These are phyloP conservation scores for Lactifluus piperatus DNA, from an alignment of 768 basidiomycete genomes.

Conservation along the genomic window DNA sequence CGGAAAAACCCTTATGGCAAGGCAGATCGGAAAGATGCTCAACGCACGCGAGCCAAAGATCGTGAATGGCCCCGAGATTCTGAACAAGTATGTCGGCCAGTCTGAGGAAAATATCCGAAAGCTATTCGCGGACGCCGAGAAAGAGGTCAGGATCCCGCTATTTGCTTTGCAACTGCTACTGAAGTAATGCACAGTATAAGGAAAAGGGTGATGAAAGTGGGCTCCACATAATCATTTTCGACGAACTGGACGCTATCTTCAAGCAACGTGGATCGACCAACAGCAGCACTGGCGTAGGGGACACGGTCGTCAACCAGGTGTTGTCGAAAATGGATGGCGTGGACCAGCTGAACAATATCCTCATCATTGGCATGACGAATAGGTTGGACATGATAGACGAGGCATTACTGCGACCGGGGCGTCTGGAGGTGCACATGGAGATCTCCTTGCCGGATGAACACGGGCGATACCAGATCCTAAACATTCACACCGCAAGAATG, in stretches of 20 bases:
- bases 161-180: neutral
- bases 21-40: conserved; percentile 99
- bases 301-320: conserved; percentile 97
- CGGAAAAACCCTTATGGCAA: conserved; percentile 94
- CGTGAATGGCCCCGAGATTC: conserved; percentile 95
- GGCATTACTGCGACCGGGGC: conserved; percentile 91
- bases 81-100: conserved; percentile 95
- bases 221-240: conserved; percentile 98
- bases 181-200: conserved; percentile 61
- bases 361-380: conserved; percentile 99
- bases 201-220: conserved; percentile 96
- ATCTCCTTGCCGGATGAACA: conserved; percentile 94
- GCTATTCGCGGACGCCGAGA: conserved; percentile 96
- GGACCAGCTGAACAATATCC: conserved; percentile 96
- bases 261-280: conserved; percentile 94
- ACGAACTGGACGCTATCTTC: conserved; percentile 97
- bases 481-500: conserved; percentile 95
- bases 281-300: conserved; percentile 94
- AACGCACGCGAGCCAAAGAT: conserved; percentile 97
- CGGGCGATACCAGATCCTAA: conserved; percentile 88
- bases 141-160: conserved; percentile 52
- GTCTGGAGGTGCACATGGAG: conserved; percentile 99
- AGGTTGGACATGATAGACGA: conserved; percentile 98
- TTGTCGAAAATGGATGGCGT: conserved; percentile 99
- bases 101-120: conserved; percentile 98